A percentile compares a stretch with the other conserved stretches of the same genome.
Evolutionary conservation across 2,329 filamentous ascomycete genomes (phyloP).

Genomic region (Venturia asperata): DNA sequence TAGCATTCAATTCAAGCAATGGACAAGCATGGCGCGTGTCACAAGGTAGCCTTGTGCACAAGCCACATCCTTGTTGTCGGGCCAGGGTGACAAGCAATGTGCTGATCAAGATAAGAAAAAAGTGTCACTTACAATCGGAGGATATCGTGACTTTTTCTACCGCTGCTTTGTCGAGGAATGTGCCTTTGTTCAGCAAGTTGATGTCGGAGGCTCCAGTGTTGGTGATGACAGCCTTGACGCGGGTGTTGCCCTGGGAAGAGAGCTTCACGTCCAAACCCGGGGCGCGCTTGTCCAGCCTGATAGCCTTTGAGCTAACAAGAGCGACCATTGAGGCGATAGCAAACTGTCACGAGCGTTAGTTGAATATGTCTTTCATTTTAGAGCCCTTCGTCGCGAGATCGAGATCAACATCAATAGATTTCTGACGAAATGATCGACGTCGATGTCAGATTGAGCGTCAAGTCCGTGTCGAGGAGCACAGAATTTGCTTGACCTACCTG

Average conservation of each 20-base stretch:
- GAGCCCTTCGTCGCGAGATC: too few relatives aligned
- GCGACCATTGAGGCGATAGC: not conserved
- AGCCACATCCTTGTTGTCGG: not conserved
- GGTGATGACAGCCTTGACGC: constrained; percentile 47
- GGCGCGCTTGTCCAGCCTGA: not conserved
- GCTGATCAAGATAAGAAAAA: not conserved
- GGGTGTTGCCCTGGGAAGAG: constrained; percentile 41
- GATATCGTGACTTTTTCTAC: constrained; percentile 50
- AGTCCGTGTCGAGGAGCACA: too few relatives aligned
- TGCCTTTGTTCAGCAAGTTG: constrained; percentile 49
- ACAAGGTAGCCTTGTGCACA: not conserved
- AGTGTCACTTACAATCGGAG: constrained; percentile 37
- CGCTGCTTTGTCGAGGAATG: constrained; percentile 42
- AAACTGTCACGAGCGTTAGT: not conserved
- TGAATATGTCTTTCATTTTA: too few relatives aligned
- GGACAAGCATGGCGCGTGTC: not conserved
- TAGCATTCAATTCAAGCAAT: not conserved
- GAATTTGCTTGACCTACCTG: too few relatives aligned
- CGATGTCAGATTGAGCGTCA: too few relatives aligned
- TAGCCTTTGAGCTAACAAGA: constrained; percentile 13
- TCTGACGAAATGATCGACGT: too few relatives aligned
- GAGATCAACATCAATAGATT: too few relatives aligned
- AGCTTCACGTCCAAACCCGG: constrained; percentile 15
- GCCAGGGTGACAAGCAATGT: not conserved
- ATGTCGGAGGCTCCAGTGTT: constrained; percentile 46